Evolutionary conservation across 805 yeast genomes (phyloP).

Genomic region (Cyberlindnera samutprakarnensis): DNA sequence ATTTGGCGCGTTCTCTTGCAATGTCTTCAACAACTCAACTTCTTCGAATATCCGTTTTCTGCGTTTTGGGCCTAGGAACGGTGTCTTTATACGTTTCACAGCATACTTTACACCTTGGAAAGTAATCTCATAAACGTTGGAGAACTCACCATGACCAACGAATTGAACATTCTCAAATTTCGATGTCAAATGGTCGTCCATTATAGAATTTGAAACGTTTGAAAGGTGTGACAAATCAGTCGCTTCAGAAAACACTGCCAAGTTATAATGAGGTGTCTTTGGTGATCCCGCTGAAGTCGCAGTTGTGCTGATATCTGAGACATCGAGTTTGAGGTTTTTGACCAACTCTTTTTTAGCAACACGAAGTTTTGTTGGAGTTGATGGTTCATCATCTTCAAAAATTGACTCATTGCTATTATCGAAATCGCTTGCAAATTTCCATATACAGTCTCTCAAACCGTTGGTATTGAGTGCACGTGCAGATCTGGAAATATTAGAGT

Average conservation of each 20-base stretch:
- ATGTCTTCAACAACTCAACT: conserved; percentile 54
- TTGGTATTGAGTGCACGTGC: conserved; percentile 28
- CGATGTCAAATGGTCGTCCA: conserved; percentile 38
- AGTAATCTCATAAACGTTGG: conserved; percentile 76
- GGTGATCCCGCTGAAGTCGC: conserved; percentile 23
- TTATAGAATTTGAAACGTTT: conserved; percentile 17
- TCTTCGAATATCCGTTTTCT: conserved; percentile 62
- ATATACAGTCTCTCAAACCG: conserved; percentile 33
- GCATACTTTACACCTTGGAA: conserved; percentile 67
- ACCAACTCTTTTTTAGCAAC: conserved; percentile 11
- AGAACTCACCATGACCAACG: conserved; percentile 84
- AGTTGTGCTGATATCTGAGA: conserved; percentile 17
- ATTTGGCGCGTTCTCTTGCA: conserved; percentile 31
- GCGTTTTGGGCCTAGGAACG: conserved; percentile 48
- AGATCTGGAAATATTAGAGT: conserved; percentile 16
- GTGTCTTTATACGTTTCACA: conserved; percentile 76
- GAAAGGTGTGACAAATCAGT: conserved; percentile 12
- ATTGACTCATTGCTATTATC: conserved; percentile 28
- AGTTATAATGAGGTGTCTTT: conserved; percentile 21
- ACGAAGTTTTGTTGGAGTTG: conserved; percentile 36
- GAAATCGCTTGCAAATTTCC: conserved; percentile 33
- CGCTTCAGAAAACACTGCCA: conserved; percentile 16
- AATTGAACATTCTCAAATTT: conserved; percentile 55
- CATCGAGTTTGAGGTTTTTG: conserved; percentile 15
- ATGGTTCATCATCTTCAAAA: conserved; percentile 28